phyloP scores from a whole-genome alignment of 2,329 filamentous ascomycete genomes.

The Colletotrichum sojae region DNA sequence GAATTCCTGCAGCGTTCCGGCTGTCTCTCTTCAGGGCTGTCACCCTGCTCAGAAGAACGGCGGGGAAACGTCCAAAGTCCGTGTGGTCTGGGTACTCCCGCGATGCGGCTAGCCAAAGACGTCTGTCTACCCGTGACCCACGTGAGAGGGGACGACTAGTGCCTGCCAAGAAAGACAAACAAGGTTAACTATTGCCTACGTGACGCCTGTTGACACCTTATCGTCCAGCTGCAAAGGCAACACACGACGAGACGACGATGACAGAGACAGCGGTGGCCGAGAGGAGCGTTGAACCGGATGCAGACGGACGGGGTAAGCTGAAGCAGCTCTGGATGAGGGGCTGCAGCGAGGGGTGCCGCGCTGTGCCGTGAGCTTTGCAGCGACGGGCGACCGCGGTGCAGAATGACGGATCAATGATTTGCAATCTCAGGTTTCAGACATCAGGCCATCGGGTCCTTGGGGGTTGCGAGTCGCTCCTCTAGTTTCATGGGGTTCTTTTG shows the following conservation, averaged over 20 bases:
- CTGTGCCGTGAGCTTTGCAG: too few relatives aligned
- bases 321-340: constrained; percentile 12
- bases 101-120: background rate
- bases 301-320: constrained; percentile 22
- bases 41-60: background rate
- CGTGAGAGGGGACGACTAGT: constrained; percentile 18
- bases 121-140: constrained; percentile 3
- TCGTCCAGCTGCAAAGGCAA: constrained; percentile 13
- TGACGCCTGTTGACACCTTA: constrained; percentile 18
- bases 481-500: constrained; percentile 32
- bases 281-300: constrained; percentile 15
- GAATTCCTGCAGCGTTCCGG: constrained; percentile 12
- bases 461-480: constrained; percentile 36
- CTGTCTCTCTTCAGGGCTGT: background rate
- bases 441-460: constrained; percentile 41
- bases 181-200: constrained; percentile 21
- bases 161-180: constrained; percentile 27
- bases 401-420: constrained; percentile 33
- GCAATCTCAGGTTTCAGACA: constrained; percentile 42
- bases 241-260: background rate
- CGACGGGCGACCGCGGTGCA: background rate
- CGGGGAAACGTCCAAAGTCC: background rate
- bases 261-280: constrained; percentile 24
- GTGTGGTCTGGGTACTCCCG: background rate
- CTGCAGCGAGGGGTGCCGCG: constrained; percentile 8